Evolutionary conservation across 2,329 filamentous ascomycete species (phyloP), one percentile per base, ranked within the genome.

Genomic region (Penicillium aurantiogriseum): DNA sequence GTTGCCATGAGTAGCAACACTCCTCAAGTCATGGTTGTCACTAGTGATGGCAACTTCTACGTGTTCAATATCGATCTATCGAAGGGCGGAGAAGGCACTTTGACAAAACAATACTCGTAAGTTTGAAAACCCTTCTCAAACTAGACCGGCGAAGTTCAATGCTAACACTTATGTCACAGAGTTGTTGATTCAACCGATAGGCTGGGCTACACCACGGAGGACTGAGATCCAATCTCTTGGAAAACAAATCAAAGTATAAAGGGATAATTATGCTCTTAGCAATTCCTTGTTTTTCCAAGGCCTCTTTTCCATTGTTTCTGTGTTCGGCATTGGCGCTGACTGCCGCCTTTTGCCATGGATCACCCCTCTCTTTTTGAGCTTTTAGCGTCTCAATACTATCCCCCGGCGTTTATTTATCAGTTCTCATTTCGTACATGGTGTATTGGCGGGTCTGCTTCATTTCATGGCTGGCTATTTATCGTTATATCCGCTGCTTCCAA

Each of bases 1-100:
- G 94, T 99, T 43, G 93, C 94, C 9, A 95, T 99, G 88, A 96
- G 91, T 71, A 94, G 88, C 69, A 96, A 88, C 71, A 92, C 90
- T 27, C 94, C 94, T 0, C 92, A 97, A 69, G 90, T 99, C 48
- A 97, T 99, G 92, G 91, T 97, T 0, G 92, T 97, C 15, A 99
- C 94, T 0, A 97, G 89, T 67, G 94, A 99, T 72, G 94, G 94
- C 10, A 88, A 88, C 25, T 97, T 97, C 70, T 96, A 94, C 67
- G 89, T 97, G 31, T 99, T 93, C 76, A 93, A 91, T 63, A 92
- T 99, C 54, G 92, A 99, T 72, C 85, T 99, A 80, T 92, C 96
- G 67, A 90, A 90, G 60, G 94, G 94, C 19, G 94, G 94, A 25
- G 94, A 99, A 76, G 94, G 94, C 0, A 90, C 89, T 48, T 77